These are phyloP conservation scores for Scutellaria barbata DNA, from an alignment of 257 asterid genomes.

Conservation along the genomic window DNA sequence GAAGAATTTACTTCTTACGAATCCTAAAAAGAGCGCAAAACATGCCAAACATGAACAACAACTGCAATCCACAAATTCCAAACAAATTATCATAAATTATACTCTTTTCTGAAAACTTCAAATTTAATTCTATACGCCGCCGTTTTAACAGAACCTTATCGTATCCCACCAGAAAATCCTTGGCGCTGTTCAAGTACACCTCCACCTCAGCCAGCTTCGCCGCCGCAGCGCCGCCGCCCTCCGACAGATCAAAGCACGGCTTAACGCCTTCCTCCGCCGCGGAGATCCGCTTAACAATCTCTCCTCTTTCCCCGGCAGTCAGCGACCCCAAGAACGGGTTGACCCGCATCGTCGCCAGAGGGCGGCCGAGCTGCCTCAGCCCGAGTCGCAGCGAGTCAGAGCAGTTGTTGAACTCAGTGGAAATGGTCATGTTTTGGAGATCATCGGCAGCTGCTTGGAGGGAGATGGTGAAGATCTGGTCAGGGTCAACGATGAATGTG, in stretches of 20 bases:
- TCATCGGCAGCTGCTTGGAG: slow-evolving; percentile 25
- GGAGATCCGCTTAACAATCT: slow-evolving; percentile 6
- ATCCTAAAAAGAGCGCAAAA: slow-evolving; percentile 26
- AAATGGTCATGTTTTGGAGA: background rate
- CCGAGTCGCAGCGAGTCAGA: slow-evolving; percentile 5
- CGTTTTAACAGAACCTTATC: slow-evolving; percentile 15
- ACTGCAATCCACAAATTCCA: slow-evolving; percentile 29
- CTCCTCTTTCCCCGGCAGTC: slow-evolving; percentile 24
- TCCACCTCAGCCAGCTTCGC: slow-evolving; percentile 15
- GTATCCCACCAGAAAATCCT: slow-evolving; percentile 11
- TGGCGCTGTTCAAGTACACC: slow-evolving; percentile 32
- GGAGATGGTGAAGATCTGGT: slow-evolving; percentile 35
- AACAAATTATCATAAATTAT: slow-evolving; percentile 5
- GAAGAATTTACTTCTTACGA: background rate
- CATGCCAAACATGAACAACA: slow-evolving; percentile 38
- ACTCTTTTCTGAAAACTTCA: background rate
- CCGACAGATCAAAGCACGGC: slow-evolving; percentile 20
- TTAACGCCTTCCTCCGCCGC: slow-evolving; percentile 26
- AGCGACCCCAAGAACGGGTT: slow-evolving; percentile 29
- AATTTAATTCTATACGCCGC: background rate
- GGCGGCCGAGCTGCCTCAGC: background rate
- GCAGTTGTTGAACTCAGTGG: background rate
- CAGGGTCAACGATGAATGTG: background rate
- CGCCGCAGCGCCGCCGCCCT: slow-evolving; percentile 12
- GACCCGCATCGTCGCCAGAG: slow-evolving; percentile 16